Evolutionary conservation across 306 rosid genomes (phyloP).

Genomic region (Vicia faba): DNA sequence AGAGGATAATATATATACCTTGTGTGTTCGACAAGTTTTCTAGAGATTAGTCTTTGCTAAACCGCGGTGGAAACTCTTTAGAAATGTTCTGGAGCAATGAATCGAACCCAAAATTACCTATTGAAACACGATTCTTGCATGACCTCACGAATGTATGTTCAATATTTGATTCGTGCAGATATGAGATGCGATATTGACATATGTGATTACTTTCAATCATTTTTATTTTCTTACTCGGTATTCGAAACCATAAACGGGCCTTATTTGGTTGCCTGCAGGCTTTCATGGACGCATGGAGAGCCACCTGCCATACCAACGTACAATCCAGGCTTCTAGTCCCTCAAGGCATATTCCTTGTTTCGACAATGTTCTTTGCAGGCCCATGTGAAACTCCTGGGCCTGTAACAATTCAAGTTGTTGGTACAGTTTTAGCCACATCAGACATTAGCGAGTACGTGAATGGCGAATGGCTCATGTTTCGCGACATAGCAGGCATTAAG

Average conservation of each 20-base stretch:
- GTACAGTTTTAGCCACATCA: slow-evolving; percentile 54
- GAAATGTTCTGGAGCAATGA: neutral
- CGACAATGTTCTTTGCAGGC: slow-evolving; percentile 63
- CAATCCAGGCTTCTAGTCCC: slow-evolving; percentile 66
- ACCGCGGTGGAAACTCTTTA: neutral
- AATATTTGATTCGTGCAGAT: neutral
- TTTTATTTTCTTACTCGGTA: neutral
- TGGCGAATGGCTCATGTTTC: slow-evolving; percentile 74
- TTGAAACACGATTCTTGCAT: neutral
- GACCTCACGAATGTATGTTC: neutral
- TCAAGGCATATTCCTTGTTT: slow-evolving; percentile 49
- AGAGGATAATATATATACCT: neutral
- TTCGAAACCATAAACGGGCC: neutral
- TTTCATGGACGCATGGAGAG: slow-evolving; percentile 68
- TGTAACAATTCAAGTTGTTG: slow-evolving; percentile 59
- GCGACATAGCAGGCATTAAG: slow-evolving; percentile 50
- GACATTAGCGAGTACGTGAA: slow-evolving; percentile 54
- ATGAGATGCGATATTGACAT: neutral
- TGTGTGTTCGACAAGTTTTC: neutral
- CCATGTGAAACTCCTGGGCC: slow-evolving; percentile 59
- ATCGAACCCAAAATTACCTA: neutral
- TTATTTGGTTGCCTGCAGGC: slow-evolving; percentile 43
- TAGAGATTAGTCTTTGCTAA: neutral
- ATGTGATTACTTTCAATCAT: neutral
- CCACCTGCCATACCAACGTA: slow-evolving; percentile 51